phyloP scores from a whole-genome alignment of 345 rosid species.

The Eucalyptus tenuipes region DNA sequence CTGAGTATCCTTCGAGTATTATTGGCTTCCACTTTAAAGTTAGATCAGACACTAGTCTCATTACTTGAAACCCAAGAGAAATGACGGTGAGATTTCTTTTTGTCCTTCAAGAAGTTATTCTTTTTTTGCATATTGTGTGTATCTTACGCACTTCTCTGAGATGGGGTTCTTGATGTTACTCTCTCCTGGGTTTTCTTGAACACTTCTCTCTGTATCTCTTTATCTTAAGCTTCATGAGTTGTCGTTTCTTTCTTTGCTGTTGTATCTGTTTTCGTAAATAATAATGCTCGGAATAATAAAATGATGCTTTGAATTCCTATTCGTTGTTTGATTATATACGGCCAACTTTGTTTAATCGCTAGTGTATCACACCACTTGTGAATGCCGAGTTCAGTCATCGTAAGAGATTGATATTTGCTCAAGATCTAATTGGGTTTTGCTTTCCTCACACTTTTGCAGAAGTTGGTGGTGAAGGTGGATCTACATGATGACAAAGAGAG shows the following conservation, averaged over 20 bases:
- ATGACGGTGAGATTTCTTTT: background rate
- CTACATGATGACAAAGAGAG: background rate
- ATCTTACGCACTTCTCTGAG: background rate
- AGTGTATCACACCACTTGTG: background rate
- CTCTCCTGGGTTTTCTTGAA: background rate
- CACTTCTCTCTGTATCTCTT: background rate
- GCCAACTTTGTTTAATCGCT: background rate
- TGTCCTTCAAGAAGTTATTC: background rate
- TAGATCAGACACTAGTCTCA: background rate
- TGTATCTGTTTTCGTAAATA: background rate
- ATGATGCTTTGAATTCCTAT: background rate
- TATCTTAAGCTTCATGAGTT: background rate
- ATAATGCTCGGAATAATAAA: background rate
- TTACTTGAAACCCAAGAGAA: background rate
- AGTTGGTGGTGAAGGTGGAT: background rate
- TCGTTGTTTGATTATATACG: background rate
- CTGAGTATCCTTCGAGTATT: background rate
- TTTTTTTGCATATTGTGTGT: background rate
- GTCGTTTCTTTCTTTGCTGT: background rate
- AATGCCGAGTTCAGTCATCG: background rate
- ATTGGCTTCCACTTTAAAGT: background rate
- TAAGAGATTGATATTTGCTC: background rate
- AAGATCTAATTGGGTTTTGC: background rate
- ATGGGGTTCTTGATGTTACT: background rate
- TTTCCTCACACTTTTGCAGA: background rate